phyloP scores from a whole-genome alignment of 352 stramenopile species.

The Phytopythium helicoides region DNA sequence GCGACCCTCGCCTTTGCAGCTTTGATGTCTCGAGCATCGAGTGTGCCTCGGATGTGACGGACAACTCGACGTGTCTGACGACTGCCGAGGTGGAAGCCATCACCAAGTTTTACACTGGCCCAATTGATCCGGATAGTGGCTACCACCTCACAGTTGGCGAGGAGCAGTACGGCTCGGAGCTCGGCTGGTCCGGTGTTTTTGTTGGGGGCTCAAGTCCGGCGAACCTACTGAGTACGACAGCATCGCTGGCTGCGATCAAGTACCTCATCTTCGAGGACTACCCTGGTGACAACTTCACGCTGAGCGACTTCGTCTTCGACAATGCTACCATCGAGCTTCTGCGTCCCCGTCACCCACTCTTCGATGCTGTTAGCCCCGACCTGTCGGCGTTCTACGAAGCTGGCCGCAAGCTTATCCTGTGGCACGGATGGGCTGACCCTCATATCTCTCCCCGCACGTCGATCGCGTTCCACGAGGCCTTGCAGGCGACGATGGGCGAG shows the following conservation, averaged over 20 bases:
- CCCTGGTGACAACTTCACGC: constrained; percentile 21
- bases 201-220: constrained; percentile 12
- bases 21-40: constrained; percentile 17
- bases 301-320: constrained; percentile 29
- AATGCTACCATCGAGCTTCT: constrained; percentile 25
- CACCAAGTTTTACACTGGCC: constrained; percentile 38
- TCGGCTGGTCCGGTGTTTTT: constrained; percentile 31
- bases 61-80: constrained; percentile 16
- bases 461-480: constrained; percentile 32
- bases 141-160: constrained; percentile 29
- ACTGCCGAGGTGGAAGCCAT: constrained; percentile 22
- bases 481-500: constrained; percentile 25
- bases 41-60: constrained; percentile 9
- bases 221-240: constrained; percentile 20
- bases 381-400: constrained; percentile 27
- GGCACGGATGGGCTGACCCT: constrained; percentile 34
- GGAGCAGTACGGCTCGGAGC: constrained; percentile 31
- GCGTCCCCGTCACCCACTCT: constrained; percentile 21
- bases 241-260: constrained; percentile 26
- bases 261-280: constrained; percentile 37
- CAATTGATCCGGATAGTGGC: constrained; percentile 17
- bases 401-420: constrained; percentile 37
- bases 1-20: constrained; percentile 25
- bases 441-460: constrained; percentile 37
- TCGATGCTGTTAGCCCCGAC: constrained; percentile 31